Conservation (phyloP, 2,329 filamentous ascomycete genomes). For the Claviceps maximensis region DNA sequence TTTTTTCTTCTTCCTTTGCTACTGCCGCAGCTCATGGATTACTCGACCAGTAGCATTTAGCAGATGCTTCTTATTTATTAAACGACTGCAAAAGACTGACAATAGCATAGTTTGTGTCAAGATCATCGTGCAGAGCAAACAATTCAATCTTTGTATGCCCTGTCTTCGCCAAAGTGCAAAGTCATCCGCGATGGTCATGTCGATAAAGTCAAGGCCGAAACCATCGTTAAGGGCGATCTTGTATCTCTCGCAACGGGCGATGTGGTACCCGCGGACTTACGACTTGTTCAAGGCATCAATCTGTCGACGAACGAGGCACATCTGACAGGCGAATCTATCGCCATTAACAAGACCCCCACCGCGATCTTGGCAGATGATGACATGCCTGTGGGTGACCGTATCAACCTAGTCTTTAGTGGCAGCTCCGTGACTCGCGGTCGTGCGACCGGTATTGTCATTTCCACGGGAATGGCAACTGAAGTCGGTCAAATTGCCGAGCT, state of each 20-base stretch:
- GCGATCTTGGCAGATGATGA: conserved; percentile 37
- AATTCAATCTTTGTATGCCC: conserved; percentile 45
- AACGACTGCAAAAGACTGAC: not conserved
- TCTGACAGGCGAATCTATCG: conserved; percentile 60
- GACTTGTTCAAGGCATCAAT: conserved; percentile 54
- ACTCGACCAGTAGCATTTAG: not conserved
- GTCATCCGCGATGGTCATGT: conserved; percentile 40
- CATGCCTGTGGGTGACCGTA: conserved; percentile 53
- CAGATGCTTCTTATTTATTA: not conserved
- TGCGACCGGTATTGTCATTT: conserved; percentile 53
- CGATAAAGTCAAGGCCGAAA: conserved; percentile 39
- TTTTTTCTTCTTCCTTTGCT: not conserved
- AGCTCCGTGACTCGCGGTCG: conserved; percentile 61
- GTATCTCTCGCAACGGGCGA: conserved; percentile 51
- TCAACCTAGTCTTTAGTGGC: conserved; percentile 59
- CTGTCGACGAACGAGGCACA: conserved; percentile 64
- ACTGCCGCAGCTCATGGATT: not conserved
- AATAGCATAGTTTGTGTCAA: conserved; percentile 35
- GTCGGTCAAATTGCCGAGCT: conserved; percentile 64
- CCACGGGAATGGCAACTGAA: conserved; percentile 62
- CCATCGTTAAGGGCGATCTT: conserved; percentile 53
- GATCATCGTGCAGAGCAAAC: conserved; percentile 49
- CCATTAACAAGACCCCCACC: conserved; percentile 52
- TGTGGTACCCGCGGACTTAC: conserved; percentile 56
- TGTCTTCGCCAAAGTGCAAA: conserved; percentile 46